Base-by-base conservation (phyloP, 2,329 filamentous ascomycete species). In the Cordyceps cateniannulata region DNA sequence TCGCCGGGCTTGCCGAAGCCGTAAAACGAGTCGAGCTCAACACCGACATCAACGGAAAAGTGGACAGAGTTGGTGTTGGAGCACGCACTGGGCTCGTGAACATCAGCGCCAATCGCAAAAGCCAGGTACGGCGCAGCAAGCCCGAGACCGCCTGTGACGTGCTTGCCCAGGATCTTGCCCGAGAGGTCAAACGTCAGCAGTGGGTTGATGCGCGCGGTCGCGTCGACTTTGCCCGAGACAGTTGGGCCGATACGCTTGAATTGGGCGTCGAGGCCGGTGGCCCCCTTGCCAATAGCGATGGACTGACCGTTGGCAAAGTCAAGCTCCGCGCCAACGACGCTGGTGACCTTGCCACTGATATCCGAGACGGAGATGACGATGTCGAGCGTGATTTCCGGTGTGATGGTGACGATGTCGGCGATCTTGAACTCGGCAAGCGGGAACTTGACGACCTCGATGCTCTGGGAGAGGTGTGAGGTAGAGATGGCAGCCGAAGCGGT, bases 371-470 rank as follows among this genome's bases (percentile, higher is more conserved):
- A 14, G 14, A 62, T 51, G 42, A 48, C 42, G 14, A 58, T 53
- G 38, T 59, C 16, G 32, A 62, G 54, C 14, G 60, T 54, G 32
- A 62, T 62, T 3, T 62, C 60, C 44, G 60, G 60, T 3, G 48
- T 54, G 44, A 62, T 58, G n/a, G 22, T 62, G 49, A 62, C 55
- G 22, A 62, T 14, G 32, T 58, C 55, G 54, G 48, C 60, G 14
- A 62, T 20, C 60, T 62, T 62, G 60, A 62, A 62, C 54, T 42
- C 44, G 35, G 54, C 47, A 9, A 62, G 60, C 8, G 60, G 55
- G 24, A 59, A 58, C 27, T 50, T 49, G 24, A 12, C 22, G 27
- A 62, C 14, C 32, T 49, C 42, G 32, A 62, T 53, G 50, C 50
- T 53, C 47, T 53, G 47, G 24, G 60, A 53, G 14, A 58, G 54